Percentiles rank a stretch among this genome's conserved stretches.
These are phyloP conservation scores for Tricholomella constricta DNA, from an alignment of 768 basidiomycete genomes.

Conservation along the genomic window DNA sequence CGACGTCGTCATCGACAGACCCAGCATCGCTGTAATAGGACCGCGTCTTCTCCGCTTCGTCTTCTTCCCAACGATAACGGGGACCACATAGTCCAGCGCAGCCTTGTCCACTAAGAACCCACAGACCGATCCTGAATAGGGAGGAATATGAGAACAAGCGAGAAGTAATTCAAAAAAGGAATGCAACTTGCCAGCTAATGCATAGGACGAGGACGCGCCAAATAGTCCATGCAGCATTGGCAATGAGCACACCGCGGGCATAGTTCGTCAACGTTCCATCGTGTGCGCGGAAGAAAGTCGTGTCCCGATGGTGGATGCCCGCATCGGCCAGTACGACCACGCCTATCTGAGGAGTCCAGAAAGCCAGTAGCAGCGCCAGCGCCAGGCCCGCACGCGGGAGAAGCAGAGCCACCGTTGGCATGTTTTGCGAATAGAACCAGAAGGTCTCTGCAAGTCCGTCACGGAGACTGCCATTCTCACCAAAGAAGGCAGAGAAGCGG, in stretches of 20 bases:
- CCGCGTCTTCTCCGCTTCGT: constrained; percentile 61
- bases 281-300: constrained; percentile 67
- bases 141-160: background rate
- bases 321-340: constrained; percentile 48
- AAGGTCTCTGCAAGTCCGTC: constrained; percentile 77
- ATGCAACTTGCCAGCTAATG: constrained; percentile 60
- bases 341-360: constrained; percentile 51
- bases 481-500: constrained; percentile 67
- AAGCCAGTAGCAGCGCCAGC: constrained; percentile 70
- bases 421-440: constrained; percentile 83
- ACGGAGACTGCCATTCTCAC: constrained; percentile 46
- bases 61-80: constrained; percentile 83
- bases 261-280: constrained; percentile 75
- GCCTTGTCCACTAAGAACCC: constrained; percentile 74
- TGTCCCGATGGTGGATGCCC: constrained; percentile 57
- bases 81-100: constrained; percentile 87
- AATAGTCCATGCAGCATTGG: constrained; percentile 80
- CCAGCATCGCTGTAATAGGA: constrained; percentile 53
- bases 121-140: constrained; percentile 66
- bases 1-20: constrained; percentile 48
- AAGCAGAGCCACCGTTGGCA: constrained; percentile 79
- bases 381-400: constrained; percentile 80
- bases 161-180: background rate
- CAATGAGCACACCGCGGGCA: constrained; percentile 75
- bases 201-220: constrained; percentile 74